Conservation (phyloP, 2,329 filamentous ascomycete species). For the Cyanodermella asteris region DNA sequence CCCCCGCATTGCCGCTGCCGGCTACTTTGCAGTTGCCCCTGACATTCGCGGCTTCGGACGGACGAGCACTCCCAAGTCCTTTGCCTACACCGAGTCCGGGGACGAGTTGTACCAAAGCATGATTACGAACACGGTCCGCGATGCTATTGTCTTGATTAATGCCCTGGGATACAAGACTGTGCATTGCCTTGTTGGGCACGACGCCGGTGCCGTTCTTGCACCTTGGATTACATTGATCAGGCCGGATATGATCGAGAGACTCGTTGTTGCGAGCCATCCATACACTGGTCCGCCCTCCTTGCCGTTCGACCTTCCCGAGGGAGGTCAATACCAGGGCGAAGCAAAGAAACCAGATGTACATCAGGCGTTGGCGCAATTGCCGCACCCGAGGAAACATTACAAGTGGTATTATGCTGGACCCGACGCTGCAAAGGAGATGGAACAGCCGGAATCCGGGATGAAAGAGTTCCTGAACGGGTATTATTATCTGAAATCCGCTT, state of each 20-base stretch:
- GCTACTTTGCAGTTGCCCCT: conserved; percentile 44
- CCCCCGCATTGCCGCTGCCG: conserved; percentile 32
- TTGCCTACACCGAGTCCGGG: conserved; percentile 24
- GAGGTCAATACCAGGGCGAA: conserved; percentile 7
- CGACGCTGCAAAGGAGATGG: conserved; percentile 26
- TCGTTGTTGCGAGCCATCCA: conserved; percentile 43
- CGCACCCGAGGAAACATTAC: conserved; percentile 44
- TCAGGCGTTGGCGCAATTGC: conserved; percentile 29
- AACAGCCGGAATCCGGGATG: conserved; percentile 28
- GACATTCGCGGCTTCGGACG: conserved; percentile 48
- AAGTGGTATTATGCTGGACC: conserved; percentile 41
- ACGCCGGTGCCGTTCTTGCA: conserved; percentile 41
- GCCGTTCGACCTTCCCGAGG: conserved; percentile 22
- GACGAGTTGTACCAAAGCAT: conserved; percentile 36
- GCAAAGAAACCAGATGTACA: conserved; percentile 26
- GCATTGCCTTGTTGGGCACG: conserved; percentile 40
- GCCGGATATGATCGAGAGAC: conserved; percentile 40
- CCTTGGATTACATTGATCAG: conserved; percentile 38
- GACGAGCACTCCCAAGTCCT: conserved; percentile 37
- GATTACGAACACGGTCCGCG: conserved; percentile 36
- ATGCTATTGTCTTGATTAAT: conserved; percentile 38
- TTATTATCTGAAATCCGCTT: conserved; percentile 44
- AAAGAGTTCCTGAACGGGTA: conserved; percentile 43
- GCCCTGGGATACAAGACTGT: conserved; percentile 37
- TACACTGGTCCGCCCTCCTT: conserved; percentile 32